Percentiles rank a stretch among this genome's conserved stretches.
Conservation (phyloP, 1,139 yeast genomes). For the Blastobotrys elegans region DNA sequence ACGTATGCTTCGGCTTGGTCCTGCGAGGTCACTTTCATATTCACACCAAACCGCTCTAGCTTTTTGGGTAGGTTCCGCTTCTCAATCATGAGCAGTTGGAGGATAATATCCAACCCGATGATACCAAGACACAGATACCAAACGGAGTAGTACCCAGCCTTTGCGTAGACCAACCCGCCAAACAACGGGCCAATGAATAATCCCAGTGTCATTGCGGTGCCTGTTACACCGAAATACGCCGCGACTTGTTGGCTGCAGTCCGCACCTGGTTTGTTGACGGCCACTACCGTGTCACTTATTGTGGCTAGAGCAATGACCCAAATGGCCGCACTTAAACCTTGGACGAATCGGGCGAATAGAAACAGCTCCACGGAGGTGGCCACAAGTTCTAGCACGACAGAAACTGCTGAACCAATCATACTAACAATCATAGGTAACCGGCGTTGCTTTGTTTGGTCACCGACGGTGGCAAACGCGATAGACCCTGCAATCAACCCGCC, state of each 20-base stretch:
- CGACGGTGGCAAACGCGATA: conserved; percentile 28
- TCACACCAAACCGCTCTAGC: conserved; percentile 10
- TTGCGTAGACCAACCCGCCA: conserved; percentile 36
- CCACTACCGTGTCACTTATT: conserved; percentile 31
- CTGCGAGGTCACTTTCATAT: background rate
- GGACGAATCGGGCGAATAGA: conserved; percentile 33
- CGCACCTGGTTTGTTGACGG: conserved; percentile 26
- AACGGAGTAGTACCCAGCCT: conserved; percentile 34
- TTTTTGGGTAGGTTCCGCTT: conserved; percentile 13
- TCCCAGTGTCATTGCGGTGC: conserved; percentile 32
- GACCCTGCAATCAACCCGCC: conserved; percentile 32
- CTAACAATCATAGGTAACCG: conserved; percentile 31
- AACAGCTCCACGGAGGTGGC: conserved; percentile 28
- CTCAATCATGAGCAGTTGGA: conserved; percentile 34
- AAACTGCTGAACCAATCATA: conserved; percentile 29
- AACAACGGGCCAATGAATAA: conserved; percentile 34
- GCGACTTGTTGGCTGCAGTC: conserved; percentile 29
- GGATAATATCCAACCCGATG: conserved; percentile 30
- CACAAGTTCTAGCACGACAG: conserved; percentile 32
- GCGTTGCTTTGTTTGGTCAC: conserved; percentile 18
- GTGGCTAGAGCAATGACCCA: conserved; percentile 39
- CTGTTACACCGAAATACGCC: conserved; percentile 29
- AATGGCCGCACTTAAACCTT: conserved; percentile 35
- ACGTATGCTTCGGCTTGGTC: background rate
- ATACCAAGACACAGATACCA: conserved; percentile 33